A percentile compares a stretch with the other conserved stretches of the same genome.
These are phyloP conservation scores for Inonotus obliquus DNA, from an alignment of 1,284 basidiomycete genomes.

Conservation along the genomic window DNA sequence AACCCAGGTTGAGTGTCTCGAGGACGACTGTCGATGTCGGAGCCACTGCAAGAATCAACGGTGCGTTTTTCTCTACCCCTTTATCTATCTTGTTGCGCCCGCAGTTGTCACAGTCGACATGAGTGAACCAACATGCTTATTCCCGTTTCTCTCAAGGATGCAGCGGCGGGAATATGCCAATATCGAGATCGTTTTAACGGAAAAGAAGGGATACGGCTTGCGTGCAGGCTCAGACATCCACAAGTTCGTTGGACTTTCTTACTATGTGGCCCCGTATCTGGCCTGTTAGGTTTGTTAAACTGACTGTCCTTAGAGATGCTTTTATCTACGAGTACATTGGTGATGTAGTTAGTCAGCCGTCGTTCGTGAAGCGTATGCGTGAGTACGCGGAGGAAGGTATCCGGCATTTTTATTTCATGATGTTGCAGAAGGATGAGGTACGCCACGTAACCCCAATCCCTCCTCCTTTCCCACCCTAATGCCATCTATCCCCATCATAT, in stretches of 20 bases:
- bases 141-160: slow-evolving; percentile 53
- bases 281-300: background rate
- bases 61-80: slow-evolving; percentile 41
- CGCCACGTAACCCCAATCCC: slow-evolving; percentile 24
- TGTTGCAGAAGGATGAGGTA: slow-evolving; percentile 96
- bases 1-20: slow-evolving; percentile 93
- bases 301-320: slow-evolving; percentile 54
- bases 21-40: slow-evolving; percentile 83
- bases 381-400: slow-evolving; percentile 93
- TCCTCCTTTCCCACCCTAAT: background rate
- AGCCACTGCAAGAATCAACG: slow-evolving; percentile 89
- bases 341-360: slow-evolving; percentile 86
- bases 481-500: background rate
- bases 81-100: background rate
- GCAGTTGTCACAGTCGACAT: background rate
- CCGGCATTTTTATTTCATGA: slow-evolving; percentile 99
- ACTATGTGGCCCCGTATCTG: background rate
- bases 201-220: slow-evolving; percentile 94
- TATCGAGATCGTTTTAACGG: slow-evolving; percentile 90
- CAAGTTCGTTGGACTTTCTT: slow-evolving; percentile 43
- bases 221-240: slow-evolving; percentile 69
- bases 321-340: slow-evolving; percentile 99
- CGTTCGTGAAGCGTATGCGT: slow-evolving; percentile 92
- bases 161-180: slow-evolving; percentile 81
- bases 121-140: background rate